Base-by-base conservation (phyloP, 306 rosid genomes). In the Spatholobus suberectus region DNA sequence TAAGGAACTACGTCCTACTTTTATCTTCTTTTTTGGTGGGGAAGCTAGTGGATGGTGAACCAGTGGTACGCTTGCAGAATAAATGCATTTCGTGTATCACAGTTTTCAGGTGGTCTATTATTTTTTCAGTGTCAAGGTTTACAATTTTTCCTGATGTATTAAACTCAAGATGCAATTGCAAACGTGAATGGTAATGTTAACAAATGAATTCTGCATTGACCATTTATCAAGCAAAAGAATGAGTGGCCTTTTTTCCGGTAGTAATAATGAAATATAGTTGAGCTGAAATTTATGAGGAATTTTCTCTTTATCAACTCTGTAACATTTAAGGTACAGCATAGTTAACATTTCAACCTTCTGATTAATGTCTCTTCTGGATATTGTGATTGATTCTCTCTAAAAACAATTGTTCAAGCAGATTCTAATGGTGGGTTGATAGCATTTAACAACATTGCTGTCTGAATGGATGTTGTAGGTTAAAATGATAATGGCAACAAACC, bases 401-500 rank as follows among this genome's bases (percentile, higher is more conserved):
- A 24, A 12, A 44, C 73, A 67, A 59, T 47, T 4, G 40, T 76
- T 80, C 63, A 4, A 21, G 29, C 49, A 24, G 80, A 55, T 75
- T 81, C 34, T 55, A 63, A 26, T 69, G n/a, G 57, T 76, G 59
- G 73, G 67, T 35, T 44, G 37, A 26, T 15, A 59, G 13, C n/a
- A 26, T 4, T 26, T 59, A 21, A 59, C 49, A 46, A 75, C 74
- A 66, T 78, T 54, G 80, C n/a, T 77, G 58, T 46, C 63, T 73
- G 13, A 52, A 61, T 66, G 47, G 54, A 32, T 78, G 52, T 74
- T 74, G 52, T 77, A 96, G 99, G 98, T 96, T 44, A 96, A 94
- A 92, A 94, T 96, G 93, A 96, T 96, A 76, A 96, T 94, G 98
- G 98, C 98, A 21, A 95, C 98, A 27, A 95, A 95, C 73, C 86